phyloP scores from a whole-genome alignment of 176 grass and related monocot species.

The Aechmea fasciata region DNA sequence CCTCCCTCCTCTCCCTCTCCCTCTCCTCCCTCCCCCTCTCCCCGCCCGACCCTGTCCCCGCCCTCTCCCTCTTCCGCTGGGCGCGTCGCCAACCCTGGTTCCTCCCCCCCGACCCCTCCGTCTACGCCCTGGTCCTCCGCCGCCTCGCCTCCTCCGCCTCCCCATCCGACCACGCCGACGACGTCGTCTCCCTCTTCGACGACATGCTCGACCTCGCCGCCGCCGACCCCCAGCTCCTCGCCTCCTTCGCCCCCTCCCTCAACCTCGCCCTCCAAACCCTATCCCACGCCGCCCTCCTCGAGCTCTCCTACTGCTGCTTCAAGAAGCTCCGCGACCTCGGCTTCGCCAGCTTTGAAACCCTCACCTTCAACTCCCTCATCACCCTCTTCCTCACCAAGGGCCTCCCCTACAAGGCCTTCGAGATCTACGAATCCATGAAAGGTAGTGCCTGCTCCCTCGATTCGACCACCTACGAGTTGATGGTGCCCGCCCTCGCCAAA shows the following conservation, averaged over 20 bases:
- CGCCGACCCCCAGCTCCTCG: background rate
- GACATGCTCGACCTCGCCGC: slow-evolving; percentile 13
- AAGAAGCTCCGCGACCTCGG: slow-evolving; percentile 64
- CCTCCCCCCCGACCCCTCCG: slow-evolving; percentile 36
- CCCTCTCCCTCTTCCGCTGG: slow-evolving; percentile 76
- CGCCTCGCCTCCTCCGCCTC: slow-evolving; percentile 40
- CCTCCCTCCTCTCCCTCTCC: slow-evolving; percentile 43
- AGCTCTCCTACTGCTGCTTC: slow-evolving; percentile 74
- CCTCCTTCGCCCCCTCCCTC: slow-evolving; percentile 45
- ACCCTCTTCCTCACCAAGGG: slow-evolving; percentile 76
- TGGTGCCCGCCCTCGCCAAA: slow-evolving; percentile 60
- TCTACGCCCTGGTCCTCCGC: slow-evolving; percentile 17
- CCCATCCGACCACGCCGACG: slow-evolving; percentile 45
- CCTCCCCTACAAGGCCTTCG: slow-evolving; percentile 80
- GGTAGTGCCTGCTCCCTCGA: slow-evolving; percentile 34
- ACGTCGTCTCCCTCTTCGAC: slow-evolving; percentile 47
- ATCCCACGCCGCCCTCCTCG: slow-evolving; percentile 40
- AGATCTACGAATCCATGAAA: slow-evolving; percentile 74
- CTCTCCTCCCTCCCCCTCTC: slow-evolving; percentile 58
- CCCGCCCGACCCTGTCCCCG: slow-evolving; percentile 55
- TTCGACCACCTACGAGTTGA: slow-evolving; percentile 66
- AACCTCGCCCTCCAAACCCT: slow-evolving; percentile 50
- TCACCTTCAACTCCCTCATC: slow-evolving; percentile 70
- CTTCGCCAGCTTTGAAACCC: slow-evolving; percentile 37
- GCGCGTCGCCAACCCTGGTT: slow-evolving; percentile 68